These are phyloP conservation scores for Filosporella fistucella DNA, from an alignment of 495 filamentous ascomycete genomes.

Conservation along the genomic window DNA sequence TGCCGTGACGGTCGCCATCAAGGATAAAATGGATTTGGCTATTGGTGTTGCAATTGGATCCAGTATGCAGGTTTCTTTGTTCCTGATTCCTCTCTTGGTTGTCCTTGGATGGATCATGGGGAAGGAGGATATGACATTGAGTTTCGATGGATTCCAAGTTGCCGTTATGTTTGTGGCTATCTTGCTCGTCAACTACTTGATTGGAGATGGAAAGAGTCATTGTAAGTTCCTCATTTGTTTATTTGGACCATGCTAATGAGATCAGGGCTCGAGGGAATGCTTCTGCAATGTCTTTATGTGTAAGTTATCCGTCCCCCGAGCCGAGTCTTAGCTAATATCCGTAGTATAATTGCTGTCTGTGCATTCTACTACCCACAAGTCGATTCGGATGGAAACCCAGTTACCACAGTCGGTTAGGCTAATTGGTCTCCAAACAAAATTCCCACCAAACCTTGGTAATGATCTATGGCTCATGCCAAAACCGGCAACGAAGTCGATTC, in stretches of 20 bases:
- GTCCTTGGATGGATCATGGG: conserved; percentile 80
- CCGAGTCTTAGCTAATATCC: neutral
- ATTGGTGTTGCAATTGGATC: conserved; percentile 83
- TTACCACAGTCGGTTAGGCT: too few species aligned
- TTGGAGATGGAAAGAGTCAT: conserved; percentile 54
- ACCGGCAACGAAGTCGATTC: too few species aligned
- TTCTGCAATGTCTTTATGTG: conserved; percentile 66
- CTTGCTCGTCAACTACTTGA: conserved; percentile 73
- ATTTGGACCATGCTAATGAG: conserved; percentile 3
- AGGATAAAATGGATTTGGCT: conserved; percentile 88
- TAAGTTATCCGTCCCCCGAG: conserved; percentile 25
- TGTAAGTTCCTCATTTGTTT: neutral
- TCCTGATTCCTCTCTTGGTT: conserved; percentile 73
- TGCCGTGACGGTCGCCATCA: conserved; percentile 78
- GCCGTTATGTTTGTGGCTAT: conserved; percentile 75
- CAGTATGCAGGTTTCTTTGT: conserved; percentile 81
- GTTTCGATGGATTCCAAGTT: conserved; percentile 80
- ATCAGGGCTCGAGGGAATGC: conserved; percentile 69
- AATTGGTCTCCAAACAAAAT: too few species aligned
- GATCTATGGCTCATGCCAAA: too few species aligned
- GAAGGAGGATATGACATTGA: conserved; percentile 62
- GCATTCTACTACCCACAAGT: conserved; percentile 20
- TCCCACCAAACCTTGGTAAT: too few species aligned
- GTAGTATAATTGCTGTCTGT: conserved; percentile 20
- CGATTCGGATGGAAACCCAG: too few species aligned